Conservation (phyloP, 2,329 filamentous ascomycete genomes). For the Aspergillus japonicus region DNA sequence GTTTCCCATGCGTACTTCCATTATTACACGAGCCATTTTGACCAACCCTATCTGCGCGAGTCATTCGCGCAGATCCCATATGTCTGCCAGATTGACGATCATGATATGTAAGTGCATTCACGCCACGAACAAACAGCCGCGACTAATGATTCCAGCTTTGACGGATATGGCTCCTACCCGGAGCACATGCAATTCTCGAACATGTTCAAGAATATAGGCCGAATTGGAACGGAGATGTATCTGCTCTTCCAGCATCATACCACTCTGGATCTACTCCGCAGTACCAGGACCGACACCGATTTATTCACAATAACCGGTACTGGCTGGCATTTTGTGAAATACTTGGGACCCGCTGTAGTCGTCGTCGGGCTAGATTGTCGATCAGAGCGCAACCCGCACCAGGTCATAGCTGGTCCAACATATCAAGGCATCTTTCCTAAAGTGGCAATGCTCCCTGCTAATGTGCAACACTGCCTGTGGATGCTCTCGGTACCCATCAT, state of each 20-base stretch:
- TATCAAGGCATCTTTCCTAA: slow-evolving; percentile 98
- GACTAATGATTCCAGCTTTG: slow-evolving; percentile 63
- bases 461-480: slow-evolving; percentile 95
- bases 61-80: slow-evolving; percentile 98
- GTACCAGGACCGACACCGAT: slow-evolving; percentile 82
- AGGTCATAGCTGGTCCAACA: slow-evolving; percentile 92
- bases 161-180: slow-evolving; percentile 94
- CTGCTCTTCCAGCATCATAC: slow-evolving; percentile 98
- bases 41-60: slow-evolving; percentile 90
- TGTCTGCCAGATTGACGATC: slow-evolving; percentile 88
- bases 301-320: slow-evolving; percentile 96
- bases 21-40: slow-evolving; percentile 97
- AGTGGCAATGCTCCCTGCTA: slow-evolving; percentile 82
- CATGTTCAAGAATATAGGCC: slow-evolving; percentile 97
- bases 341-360: slow-evolving; percentile 84
- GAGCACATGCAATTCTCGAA: slow-evolving; percentile 98
- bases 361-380: slow-evolving; percentile 88
- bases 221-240: slow-evolving; percentile 96
- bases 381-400: slow-evolving; percentile 83
- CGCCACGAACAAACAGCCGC: not conserved
- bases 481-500: slow-evolving; percentile 89
- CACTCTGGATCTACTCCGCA: slow-evolving; percentile 86
- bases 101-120: slow-evolving; percentile 78
- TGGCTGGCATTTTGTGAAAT: slow-evolving; percentile 98
- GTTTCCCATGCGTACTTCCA: slow-evolving; percentile 97